These are phyloP conservation scores for Trypanosoma rangeli DNA, from an alignment of 208 protist genomes.

Conservation along the genomic window DNA sequence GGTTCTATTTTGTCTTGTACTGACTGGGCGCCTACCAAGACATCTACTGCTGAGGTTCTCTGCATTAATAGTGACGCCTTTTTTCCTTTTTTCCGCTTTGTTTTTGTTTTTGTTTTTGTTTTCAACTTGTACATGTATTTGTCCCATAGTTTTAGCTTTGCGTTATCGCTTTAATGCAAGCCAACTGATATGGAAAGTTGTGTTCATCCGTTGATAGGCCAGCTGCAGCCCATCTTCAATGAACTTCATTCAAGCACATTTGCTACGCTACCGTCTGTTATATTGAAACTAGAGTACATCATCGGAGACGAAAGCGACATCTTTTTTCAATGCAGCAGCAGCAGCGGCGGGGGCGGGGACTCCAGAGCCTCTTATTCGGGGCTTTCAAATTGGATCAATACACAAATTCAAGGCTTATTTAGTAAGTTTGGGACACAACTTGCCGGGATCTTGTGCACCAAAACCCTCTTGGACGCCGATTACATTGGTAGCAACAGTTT, in stretches of 20 bases:
- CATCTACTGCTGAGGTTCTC: not conserved
- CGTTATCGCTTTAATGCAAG: not conserved
- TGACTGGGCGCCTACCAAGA: not conserved
- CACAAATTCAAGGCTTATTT: conserved; percentile 74
- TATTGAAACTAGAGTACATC: conserved; percentile 83
- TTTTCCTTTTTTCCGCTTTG: conserved; percentile 1
- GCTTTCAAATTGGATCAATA: conserved; percentile 72
- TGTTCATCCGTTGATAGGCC: conserved; percentile 76
- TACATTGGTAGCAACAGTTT: conserved; percentile 81
- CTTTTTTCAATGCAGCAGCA: conserved; percentile 69
- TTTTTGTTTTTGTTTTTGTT: conserved; percentile 7
- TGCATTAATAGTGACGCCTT: not conserved
- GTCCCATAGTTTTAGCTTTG: not conserved
- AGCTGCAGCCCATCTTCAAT: conserved; percentile 85
- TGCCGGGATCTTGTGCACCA: conserved; percentile 66
- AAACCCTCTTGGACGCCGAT: conserved; percentile 67
- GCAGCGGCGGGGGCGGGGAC: conserved; percentile 38
- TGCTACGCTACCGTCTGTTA: conserved; percentile 59
- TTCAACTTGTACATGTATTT: not conserved
- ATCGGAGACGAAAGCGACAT: conserved; percentile 87
- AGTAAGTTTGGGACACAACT: conserved; percentile 53
- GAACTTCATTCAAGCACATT: conserved; percentile 47
- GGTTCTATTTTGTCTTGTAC: conserved; percentile 2
- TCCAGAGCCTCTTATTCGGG: conserved; percentile 40
- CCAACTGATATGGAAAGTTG: conserved; percentile 24